A percentile compares a stretch with the other conserved stretches of the same genome.
These are phyloP conservation scores for Melanopsichium pennsylvanicum DNA, from an alignment of 1,284 basidiomycete species.

Conservation along the genomic window DNA sequence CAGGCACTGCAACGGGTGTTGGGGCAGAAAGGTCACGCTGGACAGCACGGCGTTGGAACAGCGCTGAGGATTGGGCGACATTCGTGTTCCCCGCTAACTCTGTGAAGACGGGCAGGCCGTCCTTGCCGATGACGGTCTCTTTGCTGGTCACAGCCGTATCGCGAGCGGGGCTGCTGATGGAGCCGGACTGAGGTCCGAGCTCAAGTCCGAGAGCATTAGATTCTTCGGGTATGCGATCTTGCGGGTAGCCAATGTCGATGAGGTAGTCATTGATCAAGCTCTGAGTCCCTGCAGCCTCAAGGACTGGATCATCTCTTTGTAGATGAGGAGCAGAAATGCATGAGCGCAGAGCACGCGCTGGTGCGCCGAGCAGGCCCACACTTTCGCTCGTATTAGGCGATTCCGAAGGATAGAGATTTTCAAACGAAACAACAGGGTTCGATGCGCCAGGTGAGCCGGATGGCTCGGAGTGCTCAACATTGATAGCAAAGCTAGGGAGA, in stretches of 20 bases:
- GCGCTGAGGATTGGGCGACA: slow-evolving; percentile 32
- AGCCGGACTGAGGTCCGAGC: slow-evolving; percentile 10
- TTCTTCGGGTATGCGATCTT: slow-evolving; percentile 25
- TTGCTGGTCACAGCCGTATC: not conserved
- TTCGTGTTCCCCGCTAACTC: slow-evolving; percentile 16
- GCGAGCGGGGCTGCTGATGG: slow-evolving; percentile 12
- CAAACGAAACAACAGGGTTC: slow-evolving; percentile 4
- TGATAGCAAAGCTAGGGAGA: slow-evolving; percentile 27
- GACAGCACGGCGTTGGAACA: slow-evolving; percentile 49
- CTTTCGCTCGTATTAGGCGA: slow-evolving; percentile 1
- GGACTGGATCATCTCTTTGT: slow-evolving; percentile 32
- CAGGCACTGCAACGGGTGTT: slow-evolving; percentile 36
- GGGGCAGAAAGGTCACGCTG: slow-evolving; percentile 46
- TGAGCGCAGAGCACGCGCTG: slow-evolving; percentile 30
- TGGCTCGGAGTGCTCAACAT: slow-evolving; percentile 16
- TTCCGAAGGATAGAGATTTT: slow-evolving; percentile 11
- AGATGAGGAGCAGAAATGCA: slow-evolving; percentile 45
- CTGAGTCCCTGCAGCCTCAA: slow-evolving; percentile 24
- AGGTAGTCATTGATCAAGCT: slow-evolving; percentile 44
- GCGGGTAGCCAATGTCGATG: slow-evolving; percentile 37
- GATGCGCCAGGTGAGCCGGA: slow-evolving; percentile 25
- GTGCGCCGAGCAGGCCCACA: slow-evolving; percentile 13
- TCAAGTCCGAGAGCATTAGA: slow-evolving; percentile 31
- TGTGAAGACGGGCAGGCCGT: not conserved
- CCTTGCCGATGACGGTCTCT: slow-evolving; percentile 1